Conservation (phyloP, 352 stramenopile species). For the Globisporangium perplexum region DNA sequence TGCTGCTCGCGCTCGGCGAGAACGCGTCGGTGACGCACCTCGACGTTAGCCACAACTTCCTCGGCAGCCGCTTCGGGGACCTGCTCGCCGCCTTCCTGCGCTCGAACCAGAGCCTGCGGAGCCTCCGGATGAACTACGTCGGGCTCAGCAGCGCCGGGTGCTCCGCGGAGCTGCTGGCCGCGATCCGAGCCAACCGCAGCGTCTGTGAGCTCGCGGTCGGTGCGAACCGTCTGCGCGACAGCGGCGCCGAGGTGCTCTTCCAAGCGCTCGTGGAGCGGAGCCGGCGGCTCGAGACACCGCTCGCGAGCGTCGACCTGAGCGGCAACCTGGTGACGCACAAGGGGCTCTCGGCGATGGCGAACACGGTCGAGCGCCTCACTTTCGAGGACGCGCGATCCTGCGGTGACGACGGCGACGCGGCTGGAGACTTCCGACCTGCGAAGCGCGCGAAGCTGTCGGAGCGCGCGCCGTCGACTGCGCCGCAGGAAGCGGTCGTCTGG, state of each 20-base stretch:
- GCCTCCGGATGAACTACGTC: conserved; percentile 58
- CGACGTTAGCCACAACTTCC: conserved; percentile 73
- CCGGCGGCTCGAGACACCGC: conserved; percentile 25
- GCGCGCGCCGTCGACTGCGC: too few species aligned
- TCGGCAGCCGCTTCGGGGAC: conserved; percentile 57
- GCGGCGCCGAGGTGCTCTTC: conserved; percentile 40
- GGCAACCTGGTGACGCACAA: conserved; percentile 67
- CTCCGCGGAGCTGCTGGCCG: conserved; percentile 33
- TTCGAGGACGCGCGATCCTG: neutral
- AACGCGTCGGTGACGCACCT: conserved; percentile 54
- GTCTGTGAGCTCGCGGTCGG: conserved; percentile 52
- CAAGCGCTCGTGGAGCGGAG: conserved; percentile 41
- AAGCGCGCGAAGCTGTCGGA: conserved; percentile 11
- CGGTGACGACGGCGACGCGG: neutral
- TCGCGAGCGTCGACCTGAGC: conserved; percentile 51
- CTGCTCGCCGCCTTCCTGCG: conserved; percentile 59
- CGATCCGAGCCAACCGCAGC: conserved; percentile 41
- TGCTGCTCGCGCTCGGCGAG: conserved; percentile 46
- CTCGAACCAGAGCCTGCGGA: conserved; percentile 41
- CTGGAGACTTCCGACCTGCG: too few species aligned
- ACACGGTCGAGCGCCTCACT: conserved; percentile 21
- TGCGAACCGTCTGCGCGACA: conserved; percentile 64
- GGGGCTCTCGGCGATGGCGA: conserved; percentile 32
- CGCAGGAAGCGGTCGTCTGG: neutral
- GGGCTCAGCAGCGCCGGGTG: conserved; percentile 48